Evolutionary conservation across 495 filamentous ascomycete genomes (phyloP).

Genomic region (Xylaria curta): DNA sequence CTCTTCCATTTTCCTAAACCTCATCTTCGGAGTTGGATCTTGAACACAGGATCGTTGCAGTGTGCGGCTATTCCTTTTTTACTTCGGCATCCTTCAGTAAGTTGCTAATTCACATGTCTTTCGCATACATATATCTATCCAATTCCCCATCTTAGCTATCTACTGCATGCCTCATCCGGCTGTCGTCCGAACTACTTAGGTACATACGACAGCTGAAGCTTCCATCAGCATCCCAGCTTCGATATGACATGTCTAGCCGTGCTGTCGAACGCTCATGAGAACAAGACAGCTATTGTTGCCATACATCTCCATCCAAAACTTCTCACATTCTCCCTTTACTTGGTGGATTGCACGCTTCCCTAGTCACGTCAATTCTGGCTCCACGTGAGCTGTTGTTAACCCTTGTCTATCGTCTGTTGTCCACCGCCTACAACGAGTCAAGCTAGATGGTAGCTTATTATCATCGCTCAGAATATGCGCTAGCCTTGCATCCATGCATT

Average conservation of each 20-base stretch:
- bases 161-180: background rate
- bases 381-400: background rate
- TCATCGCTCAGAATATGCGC: background rate
- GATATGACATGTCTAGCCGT: no score
- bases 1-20: constrained; percentile 6
- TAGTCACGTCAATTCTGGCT: background rate
- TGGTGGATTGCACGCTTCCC: background rate
- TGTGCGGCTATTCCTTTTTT: background rate
- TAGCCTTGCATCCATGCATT: background rate
- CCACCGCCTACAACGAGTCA: background rate
- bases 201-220: background rate
- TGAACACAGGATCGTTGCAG: background rate
- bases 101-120: background rate
- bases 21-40: constrained; percentile 6
- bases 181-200: background rate
- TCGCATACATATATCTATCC: background rate
- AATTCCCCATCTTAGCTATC: background rate
- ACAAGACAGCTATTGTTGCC: background rate
- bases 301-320: background rate
- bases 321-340: background rate
- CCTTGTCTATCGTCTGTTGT: background rate
- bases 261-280: background rate
- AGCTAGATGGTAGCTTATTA: constrained; percentile 7
- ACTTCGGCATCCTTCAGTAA: constrained; percentile 9
- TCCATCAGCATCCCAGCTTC: background rate